A percentile compares a stretch with the other conserved stretches of the same genome.
Evolutionary conservation across 257 asterid genomes (phyloP).

Genomic region (Leonotis leonurus): DNA sequence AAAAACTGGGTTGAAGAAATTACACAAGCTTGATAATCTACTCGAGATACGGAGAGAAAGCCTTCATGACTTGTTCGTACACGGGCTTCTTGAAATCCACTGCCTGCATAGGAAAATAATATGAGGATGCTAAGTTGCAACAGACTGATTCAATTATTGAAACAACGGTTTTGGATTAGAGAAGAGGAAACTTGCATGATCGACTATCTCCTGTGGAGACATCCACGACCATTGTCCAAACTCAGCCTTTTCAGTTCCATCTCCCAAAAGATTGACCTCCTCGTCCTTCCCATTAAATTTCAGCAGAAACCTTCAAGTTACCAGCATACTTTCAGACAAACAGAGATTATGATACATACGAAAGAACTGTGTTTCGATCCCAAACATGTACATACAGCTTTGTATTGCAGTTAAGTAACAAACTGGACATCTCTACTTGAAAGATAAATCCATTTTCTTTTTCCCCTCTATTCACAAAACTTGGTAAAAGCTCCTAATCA

Average conservation of each 20-base stretch:
- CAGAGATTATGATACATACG: background rate
- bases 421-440: background rate
- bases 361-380: background rate
- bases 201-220: conserved; percentile 64
- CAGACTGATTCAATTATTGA: background rate
- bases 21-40: conserved; percentile 17
- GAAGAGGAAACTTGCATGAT: conserved; percentile 39
- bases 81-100: conserved; percentile 94
- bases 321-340: background rate
- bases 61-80: conserved; percentile 67
- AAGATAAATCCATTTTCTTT: background rate
- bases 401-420: background rate
- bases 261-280: conserved; percentile 89
- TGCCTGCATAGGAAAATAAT: conserved; percentile 48
- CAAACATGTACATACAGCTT: background rate
- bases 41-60: conserved; percentile 54
- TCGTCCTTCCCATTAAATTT: conserved; percentile 79
- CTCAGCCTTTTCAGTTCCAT: conserved; percentile 91
- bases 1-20: background rate
- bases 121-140: background rate
- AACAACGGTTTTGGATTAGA: background rate
- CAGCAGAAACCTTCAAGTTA: conserved; percentile 56
- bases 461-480: background rate
- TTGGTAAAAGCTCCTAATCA: background rate
- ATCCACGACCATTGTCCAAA: conserved; percentile 96